Evolutionary conservation across 2,329 filamentous ascomycete species (phyloP), one percentile per base, ranked within the genome.

Genomic region (Daldinia eschscholtzii): DNA sequence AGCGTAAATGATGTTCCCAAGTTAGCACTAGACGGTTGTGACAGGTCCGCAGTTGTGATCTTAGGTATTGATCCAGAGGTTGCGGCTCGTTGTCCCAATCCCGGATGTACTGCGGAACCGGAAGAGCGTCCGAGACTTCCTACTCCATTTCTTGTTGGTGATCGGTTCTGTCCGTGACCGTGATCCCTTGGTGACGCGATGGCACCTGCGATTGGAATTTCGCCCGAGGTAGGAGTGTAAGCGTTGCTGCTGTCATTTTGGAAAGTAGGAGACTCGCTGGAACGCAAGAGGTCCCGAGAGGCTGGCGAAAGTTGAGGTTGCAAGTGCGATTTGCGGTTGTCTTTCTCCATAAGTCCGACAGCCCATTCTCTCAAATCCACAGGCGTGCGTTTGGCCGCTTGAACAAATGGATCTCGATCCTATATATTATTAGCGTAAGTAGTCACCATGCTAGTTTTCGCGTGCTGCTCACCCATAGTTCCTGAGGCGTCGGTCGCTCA

Each of bases 351-450:
- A 85, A 98, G 88, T 76, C 93, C 91, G 56, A 97, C 89, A 23
- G 96, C 95, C 96, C 96, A 99, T 70, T 94, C 93, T 80, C 92
- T 89, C 37, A 99, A 86, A 79, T 99, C 92, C 57, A 99, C 96
- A 0, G 96, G 96, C 0, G 96, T 99, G 74, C 95, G 89, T 84
- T 98, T 98, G 56, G 96, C 96, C 60, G 96, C 96, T 81, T 97
- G 94, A 20, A 99, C 89, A 81, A 99, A 99, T 3, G 94, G 90
- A 78, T 99, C 96, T 69, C 92, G 91, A 73, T 98, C 94, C 93
- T 97, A 61, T 20, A 44, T 52, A 62, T 30, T 48, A 72, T 81
- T 63, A 81, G 76, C 65, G 68, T 42, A 64, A 65, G 10, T 15
- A 18, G 23, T 18, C 18, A 15, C n/a, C 15, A n/a, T 41, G 9